Conservation (phyloP, 2,329 filamentous ascomycete species). For the Knufia petricola region DNA sequence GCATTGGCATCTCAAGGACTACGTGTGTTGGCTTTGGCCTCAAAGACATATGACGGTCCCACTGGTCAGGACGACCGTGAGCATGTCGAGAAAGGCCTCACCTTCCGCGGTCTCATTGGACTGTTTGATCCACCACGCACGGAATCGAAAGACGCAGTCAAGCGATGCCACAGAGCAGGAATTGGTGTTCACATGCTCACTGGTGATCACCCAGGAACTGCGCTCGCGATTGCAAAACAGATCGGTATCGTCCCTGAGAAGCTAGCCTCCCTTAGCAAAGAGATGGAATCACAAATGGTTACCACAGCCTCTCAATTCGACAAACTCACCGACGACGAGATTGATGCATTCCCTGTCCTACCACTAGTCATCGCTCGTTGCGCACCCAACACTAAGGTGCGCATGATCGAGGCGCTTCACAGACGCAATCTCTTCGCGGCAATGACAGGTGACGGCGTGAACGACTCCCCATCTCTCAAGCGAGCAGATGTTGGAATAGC, state of each 20-base stretch:
- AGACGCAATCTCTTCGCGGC: constrained; percentile 50
- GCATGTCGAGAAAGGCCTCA: constrained; percentile 54
- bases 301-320: constrained; percentile 73
- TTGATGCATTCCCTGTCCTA: constrained; percentile 49
- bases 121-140: constrained; percentile 79
- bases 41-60: constrained; percentile 31
- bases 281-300: constrained; percentile 58
- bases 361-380: constrained; percentile 37
- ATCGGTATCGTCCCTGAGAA: constrained; percentile 61
- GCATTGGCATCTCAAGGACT: constrained; percentile 51
- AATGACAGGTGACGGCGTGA: constrained; percentile 80
- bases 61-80: constrained; percentile 44
- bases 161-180: constrained; percentile 60
- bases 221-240: constrained; percentile 66
- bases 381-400: constrained; percentile 15
- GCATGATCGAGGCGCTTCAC: constrained; percentile 10
- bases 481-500: constrained; percentile 79
- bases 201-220: constrained; percentile 70
- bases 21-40: constrained; percentile 42
- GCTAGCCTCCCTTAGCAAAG: constrained; percentile 44
- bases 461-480: constrained; percentile 67
- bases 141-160: constrained; percentile 65
- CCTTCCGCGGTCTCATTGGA: constrained; percentile 70
- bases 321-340: constrained; percentile 61
- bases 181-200: constrained; percentile 79